Conservation (phyloP, 768 basidiomycete species). For the Neoboletus subvelutipes region DNA sequence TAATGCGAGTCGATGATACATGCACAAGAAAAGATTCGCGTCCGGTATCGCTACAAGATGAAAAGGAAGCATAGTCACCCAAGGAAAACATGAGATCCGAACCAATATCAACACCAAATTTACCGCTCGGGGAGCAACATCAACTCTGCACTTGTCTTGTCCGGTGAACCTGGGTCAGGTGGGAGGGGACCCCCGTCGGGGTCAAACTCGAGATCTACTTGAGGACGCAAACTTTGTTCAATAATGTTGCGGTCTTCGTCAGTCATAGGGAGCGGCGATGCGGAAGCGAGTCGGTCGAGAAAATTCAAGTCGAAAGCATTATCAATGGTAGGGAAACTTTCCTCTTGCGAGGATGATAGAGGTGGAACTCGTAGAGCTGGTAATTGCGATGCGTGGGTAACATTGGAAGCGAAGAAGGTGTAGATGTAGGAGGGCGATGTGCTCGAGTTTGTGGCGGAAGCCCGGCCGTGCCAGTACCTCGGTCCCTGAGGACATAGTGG, state of each 20-base stretch:
- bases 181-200: slow-evolving; percentile 42
- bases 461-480: slow-evolving; percentile 39
- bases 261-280: slow-evolving; percentile 38
- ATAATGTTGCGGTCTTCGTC: slow-evolving; percentile 29
- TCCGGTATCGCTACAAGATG: slow-evolving; percentile 21
- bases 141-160: slow-evolving; percentile 40
- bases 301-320: slow-evolving; percentile 37
- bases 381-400: slow-evolving; percentile 33
- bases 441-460: slow-evolving; percentile 16
- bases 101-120: background rate
- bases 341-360: slow-evolving; percentile 12
- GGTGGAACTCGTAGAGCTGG: slow-evolving; percentile 4
- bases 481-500: slow-evolving; percentile 42
- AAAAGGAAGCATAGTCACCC: background rate
- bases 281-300: slow-evolving; percentile 40
- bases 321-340: slow-evolving; percentile 21
- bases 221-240: slow-evolving; percentile 16
- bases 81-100: background rate
- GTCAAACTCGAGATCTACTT: slow-evolving; percentile 34
- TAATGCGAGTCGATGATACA: slow-evolving; percentile 17
- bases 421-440: slow-evolving; percentile 34
- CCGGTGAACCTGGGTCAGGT: slow-evolving; percentile 42
- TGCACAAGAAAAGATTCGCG: slow-evolving; percentile 17
- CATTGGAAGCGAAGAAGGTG: slow-evolving; percentile 49
- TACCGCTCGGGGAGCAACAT: slow-evolving; percentile 48